Conservation (phyloP, 2,329 filamentous ascomycete genomes). For the Epichloe sibirici region DNA sequence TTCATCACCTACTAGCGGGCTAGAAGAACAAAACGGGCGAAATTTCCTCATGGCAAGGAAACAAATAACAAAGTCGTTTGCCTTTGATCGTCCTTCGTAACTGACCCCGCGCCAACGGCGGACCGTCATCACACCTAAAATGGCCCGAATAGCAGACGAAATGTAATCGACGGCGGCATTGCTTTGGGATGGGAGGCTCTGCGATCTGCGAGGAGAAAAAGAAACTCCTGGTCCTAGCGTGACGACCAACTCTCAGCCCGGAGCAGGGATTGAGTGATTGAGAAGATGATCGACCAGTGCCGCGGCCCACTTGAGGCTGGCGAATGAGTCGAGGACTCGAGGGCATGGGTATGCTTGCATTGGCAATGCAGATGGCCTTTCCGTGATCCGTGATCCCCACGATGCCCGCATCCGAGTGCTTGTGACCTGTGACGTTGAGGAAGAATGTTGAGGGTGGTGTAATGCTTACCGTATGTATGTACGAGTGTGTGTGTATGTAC, state of each 20-base stretch:
- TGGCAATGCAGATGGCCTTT: too few relatives aligned
- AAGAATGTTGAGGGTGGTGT: too few relatives aligned
- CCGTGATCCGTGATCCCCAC: too few relatives aligned
- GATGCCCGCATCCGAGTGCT: too few relatives aligned
- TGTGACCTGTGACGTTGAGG: too few relatives aligned
- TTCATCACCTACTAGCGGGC: not conserved
- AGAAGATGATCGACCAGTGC: not conserved
- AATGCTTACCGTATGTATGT: too few relatives aligned
- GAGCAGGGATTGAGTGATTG: constrained; percentile 1
- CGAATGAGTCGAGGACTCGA: not conserved
- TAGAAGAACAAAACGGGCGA: too few relatives aligned
- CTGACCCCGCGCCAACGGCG: not conserved
- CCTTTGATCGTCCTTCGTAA: not conserved
- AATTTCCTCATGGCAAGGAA: not conserved
- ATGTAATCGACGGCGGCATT: not conserved
- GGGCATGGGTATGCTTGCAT: too few relatives aligned
- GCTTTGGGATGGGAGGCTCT: not conserved
- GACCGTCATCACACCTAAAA: not conserved
- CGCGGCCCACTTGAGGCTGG: not conserved
- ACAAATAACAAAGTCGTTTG: not conserved
- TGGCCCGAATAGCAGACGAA: not conserved
- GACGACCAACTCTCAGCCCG: not conserved
- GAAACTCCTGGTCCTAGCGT: not conserved
- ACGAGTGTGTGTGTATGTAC: too few relatives aligned
- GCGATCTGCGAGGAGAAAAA: not conserved